phyloP scores from a whole-genome alignment of 1,284 basidiomycete species.

The Hymenochaete sp. region DNA sequence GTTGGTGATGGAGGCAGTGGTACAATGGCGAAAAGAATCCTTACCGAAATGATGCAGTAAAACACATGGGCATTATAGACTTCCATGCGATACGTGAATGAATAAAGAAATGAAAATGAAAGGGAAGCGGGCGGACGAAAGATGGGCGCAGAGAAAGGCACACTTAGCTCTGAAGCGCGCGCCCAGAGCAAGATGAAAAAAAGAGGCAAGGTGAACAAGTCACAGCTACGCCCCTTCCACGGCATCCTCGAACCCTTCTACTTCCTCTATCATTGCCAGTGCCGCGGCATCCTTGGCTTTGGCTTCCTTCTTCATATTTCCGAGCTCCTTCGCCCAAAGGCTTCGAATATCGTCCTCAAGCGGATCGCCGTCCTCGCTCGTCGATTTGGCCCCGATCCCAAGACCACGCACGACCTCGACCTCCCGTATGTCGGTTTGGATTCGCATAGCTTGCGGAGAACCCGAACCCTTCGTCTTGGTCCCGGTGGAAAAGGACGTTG shows the following conservation, averaged over 20 bases:
- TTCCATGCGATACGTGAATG: no score
- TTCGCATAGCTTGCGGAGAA: conserved; percentile 36
- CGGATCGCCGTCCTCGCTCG: conserved; percentile 33
- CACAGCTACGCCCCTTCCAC: conserved; percentile 44
- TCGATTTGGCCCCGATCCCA: conserved; percentile 33
- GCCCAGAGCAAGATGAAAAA: conserved; percentile 2
- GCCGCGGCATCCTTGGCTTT: conserved; percentile 28
- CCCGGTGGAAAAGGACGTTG: conserved; percentile 42
- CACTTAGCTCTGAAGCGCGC: not conserved
- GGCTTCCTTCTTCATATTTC: conserved; percentile 45
- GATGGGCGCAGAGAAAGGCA: no score
- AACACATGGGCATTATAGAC: no score
- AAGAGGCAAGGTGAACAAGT: not conserved
- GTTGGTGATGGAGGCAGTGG: no score
- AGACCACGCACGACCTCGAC: conserved; percentile 61
- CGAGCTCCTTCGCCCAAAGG: conserved; percentile 60
- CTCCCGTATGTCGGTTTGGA: conserved; percentile 48
- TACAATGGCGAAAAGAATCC: no score
- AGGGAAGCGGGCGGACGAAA: no score
- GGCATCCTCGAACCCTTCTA: conserved; percentile 44
- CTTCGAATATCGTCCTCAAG: conserved; percentile 58
- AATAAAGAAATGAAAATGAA: no score
- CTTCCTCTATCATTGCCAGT: conserved; percentile 22
- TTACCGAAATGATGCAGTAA: no score
- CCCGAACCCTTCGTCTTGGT: conserved; percentile 33